A percentile compares a stretch with the other conserved stretches of the same genome.
Evolutionary conservation across 345 rosid genomes (phyloP).

Genomic region (Hypericum perforatum): DNA sequence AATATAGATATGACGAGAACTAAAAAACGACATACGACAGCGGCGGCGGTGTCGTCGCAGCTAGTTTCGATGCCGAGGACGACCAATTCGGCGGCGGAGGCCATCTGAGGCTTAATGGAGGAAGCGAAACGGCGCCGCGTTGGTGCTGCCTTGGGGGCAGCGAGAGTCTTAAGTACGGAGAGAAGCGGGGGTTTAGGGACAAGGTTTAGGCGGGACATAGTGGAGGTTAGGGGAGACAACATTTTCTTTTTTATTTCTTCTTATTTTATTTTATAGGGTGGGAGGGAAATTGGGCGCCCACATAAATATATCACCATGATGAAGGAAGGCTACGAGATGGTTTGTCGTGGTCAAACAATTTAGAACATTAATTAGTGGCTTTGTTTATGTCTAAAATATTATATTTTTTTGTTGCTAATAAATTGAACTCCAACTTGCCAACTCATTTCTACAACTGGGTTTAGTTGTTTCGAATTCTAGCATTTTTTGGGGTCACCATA

Average conservation of each 20-base stretch:
- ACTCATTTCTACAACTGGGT: too few relatives aligned
- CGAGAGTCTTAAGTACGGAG: slow-evolving; percentile 10
- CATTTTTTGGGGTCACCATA: too few relatives aligned
- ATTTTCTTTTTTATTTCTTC: background rate
- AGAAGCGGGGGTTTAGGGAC: slow-evolving; percentile 20
- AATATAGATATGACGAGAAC: background rate
- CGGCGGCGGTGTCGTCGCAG: slow-evolving; percentile 97
- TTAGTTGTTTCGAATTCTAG: too few relatives aligned
- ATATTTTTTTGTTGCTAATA: too few relatives aligned
- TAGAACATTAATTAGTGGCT: too few relatives aligned
- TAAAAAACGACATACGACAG: slow-evolving; percentile 51
- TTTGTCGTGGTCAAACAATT: too few relatives aligned
- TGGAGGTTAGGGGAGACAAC: slow-evolving; percentile 25
- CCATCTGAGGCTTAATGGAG: slow-evolving; percentile 8
- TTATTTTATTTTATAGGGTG: too few relatives aligned
- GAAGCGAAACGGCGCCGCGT: slow-evolving; percentile 11
- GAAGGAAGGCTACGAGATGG: slow-evolving; percentile 15
- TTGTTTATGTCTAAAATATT: too few relatives aligned
- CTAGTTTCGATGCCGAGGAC: slow-evolving; percentile 93
- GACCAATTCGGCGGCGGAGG: slow-evolving; percentile 40
- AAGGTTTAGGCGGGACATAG: slow-evolving; percentile 37
- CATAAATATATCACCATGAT: too few relatives aligned
- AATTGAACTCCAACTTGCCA: too few relatives aligned
- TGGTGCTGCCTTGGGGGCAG: slow-evolving; percentile 4
- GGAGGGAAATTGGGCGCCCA: too few relatives aligned